These are phyloP conservation scores for Gloeopeniophorella convolvens DNA, from an alignment of 768 basidiomycete species.

Conservation along the genomic window DNA sequence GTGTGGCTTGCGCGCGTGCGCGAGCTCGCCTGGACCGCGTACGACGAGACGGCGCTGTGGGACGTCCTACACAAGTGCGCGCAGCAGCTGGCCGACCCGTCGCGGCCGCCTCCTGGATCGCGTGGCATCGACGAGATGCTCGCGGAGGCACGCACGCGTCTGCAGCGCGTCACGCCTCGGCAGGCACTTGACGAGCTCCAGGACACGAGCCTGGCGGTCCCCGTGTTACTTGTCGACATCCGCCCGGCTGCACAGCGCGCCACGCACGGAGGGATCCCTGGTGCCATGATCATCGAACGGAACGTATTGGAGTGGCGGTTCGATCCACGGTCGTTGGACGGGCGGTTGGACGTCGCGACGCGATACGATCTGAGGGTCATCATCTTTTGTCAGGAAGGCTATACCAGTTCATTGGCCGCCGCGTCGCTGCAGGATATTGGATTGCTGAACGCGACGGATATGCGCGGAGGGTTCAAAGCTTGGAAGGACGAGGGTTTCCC, in stretches of 20 bases:
- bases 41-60: conserved; percentile 63
- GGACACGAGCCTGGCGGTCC: conserved; percentile 40
- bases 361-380: conserved; percentile 71
- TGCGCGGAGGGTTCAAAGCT: conserved; percentile 65
- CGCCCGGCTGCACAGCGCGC: conserved; percentile 57
- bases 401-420: conserved; percentile 68
- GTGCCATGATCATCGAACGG: conserved; percentile 68
- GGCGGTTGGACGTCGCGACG: conserved; percentile 59
- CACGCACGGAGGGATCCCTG: conserved; percentile 51
- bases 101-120: conserved; percentile 58
- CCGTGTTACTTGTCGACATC: conserved; percentile 74
- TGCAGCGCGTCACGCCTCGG: conserved; percentile 55
- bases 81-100: conserved; percentile 52
- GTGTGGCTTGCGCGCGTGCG: conserved; percentile 42
- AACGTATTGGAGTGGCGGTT: conserved; percentile 78
- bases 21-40: conserved; percentile 46
- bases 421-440: conserved; percentile 63
- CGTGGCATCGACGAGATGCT: conserved; percentile 53
- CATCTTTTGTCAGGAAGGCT: conserved; percentile 69
- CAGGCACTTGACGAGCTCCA: conserved; percentile 58
- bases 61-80: conserved; percentile 64
- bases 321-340: conserved; percentile 53
- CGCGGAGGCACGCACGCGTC: conserved; percentile 48
- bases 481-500: conserved; percentile 68
- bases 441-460: conserved; percentile 67